Conservation (phyloP, 768 basidiomycete species). For the Trametes sanguinea region DNA sequence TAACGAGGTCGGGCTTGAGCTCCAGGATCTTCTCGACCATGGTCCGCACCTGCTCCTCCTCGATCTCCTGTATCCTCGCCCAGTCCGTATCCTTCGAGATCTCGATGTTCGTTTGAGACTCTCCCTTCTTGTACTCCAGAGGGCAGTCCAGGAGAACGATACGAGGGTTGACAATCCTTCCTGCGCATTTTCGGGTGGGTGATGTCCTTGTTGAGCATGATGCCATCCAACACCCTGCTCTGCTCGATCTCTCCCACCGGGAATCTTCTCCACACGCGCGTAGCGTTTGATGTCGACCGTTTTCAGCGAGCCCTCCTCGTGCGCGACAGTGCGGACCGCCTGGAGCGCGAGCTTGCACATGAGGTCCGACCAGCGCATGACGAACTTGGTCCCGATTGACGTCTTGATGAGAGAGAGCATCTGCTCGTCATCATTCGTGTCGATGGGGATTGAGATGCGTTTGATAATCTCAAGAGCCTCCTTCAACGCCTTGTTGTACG, state of each 20-base stretch:
- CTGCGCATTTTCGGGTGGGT: constrained; percentile 97
- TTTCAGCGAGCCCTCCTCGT: constrained; percentile 72
- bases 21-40: constrained; percentile 85
- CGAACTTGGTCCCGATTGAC: constrained; percentile 98
- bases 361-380: constrained; percentile 92
- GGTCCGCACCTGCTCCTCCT: constrained; percentile 94
- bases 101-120: constrained; percentile 98
- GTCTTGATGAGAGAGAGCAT: constrained; percentile 98
- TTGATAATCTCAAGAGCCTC: constrained; percentile 89
- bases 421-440: constrained; percentile 79
- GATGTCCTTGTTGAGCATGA: constrained; percentile 99
- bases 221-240: constrained; percentile 80
- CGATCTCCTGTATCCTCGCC: constrained; percentile 88
- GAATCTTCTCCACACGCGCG: constrained; percentile 95
- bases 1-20: constrained; percentile 92
- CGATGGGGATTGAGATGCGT: constrained; percentile 86
- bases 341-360: constrained; percentile 96
- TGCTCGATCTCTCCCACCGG: constrained; percentile 98
- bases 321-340: constrained; percentile 87
- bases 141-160: constrained; percentile 93
- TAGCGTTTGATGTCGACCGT: constrained; percentile 99
- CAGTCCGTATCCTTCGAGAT: constrained; percentile 93
- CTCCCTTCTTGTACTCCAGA: constrained; percentile 98
- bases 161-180: constrained; percentile 83
- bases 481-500: constrained; percentile 94